These are phyloP conservation scores for Cymbopogon flexuosus DNA, from an alignment of 202 grass and related monocot genomes.

Conservation along the genomic window DNA sequence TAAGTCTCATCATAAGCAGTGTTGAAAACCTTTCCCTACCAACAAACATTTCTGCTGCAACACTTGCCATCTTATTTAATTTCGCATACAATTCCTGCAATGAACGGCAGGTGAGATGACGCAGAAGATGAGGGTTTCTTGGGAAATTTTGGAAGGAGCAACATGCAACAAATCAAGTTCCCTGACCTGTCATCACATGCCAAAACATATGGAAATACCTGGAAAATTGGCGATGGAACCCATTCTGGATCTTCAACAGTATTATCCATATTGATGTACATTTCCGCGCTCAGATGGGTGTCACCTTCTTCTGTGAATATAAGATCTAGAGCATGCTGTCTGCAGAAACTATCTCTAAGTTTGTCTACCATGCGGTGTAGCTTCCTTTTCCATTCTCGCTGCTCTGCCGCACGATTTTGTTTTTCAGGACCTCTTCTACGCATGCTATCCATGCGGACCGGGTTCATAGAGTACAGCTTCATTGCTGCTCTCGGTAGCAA, in stretches of 20 bases:
- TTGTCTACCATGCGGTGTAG: conserved; percentile 69
- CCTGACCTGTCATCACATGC: background rate
- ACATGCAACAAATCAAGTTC: background rate
- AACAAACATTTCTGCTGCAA: conserved; percentile 80
- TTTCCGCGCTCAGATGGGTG: conserved; percentile 66
- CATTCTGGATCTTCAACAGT: conserved; percentile 63
- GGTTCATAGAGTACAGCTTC: conserved; percentile 61
- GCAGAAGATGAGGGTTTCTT: background rate
- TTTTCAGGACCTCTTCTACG: conserved; percentile 45
- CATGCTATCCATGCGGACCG: conserved; percentile 31
- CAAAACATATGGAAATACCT: conserved; percentile 40
- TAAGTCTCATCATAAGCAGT: conserved; percentile 89
- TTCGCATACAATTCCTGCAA: conserved; percentile 87
- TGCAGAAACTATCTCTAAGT: conserved; percentile 82
- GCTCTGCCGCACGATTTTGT: conserved; percentile 55
- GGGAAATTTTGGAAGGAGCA: background rate
- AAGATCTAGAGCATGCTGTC: conserved; percentile 85
- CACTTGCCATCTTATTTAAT: conserved; percentile 70
- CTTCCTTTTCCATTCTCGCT: conserved; percentile 89
- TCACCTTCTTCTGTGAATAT: conserved; percentile 94
- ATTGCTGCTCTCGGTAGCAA: conserved; percentile 83
- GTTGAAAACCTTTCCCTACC: conserved; percentile 92
- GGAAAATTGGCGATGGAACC: conserved; percentile 74
- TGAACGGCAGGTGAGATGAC: conserved; percentile 13
- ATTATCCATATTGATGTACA: conserved; percentile 81